Evolutionary conservation across 2,329 filamentous ascomycete genomes (phyloP).

Genomic region (Nemania bipapillata): DNA sequence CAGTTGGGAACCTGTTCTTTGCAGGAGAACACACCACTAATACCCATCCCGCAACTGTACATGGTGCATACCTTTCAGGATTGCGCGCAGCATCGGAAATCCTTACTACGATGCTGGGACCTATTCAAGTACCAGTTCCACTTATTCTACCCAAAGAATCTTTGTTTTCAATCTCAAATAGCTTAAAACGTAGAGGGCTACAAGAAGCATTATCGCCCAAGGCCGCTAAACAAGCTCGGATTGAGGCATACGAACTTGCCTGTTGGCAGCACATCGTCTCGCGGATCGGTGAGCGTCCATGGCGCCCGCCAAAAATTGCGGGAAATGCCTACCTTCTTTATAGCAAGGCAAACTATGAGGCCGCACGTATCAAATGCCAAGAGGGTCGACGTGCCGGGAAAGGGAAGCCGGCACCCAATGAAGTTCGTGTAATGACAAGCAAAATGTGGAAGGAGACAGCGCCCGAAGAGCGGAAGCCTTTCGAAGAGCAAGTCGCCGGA

Average conservation of each 20-base stretch:
- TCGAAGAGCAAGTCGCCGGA: slow-evolving; percentile 75
- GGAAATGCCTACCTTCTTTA: slow-evolving; percentile 91
- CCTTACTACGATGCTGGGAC: slow-evolving; percentile 80
- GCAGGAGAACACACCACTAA: slow-evolving; percentile 96
- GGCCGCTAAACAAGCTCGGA: slow-evolving; percentile 63
- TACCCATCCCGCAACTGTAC: slow-evolving; percentile 95
- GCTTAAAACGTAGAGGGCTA: slow-evolving; percentile 65
- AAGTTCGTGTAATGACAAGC: slow-evolving; percentile 85
- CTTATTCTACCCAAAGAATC: slow-evolving; percentile 74
- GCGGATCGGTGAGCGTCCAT: slow-evolving; percentile 77
- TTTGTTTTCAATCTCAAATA: slow-evolving; percentile 42
- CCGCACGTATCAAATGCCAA: slow-evolving; percentile 68
- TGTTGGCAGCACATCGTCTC: slow-evolving; percentile 63
- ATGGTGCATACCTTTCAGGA: slow-evolving; percentile 94
- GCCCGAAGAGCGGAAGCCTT: slow-evolving; percentile 78
- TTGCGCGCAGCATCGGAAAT: slow-evolving; percentile 89
- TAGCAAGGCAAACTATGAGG: slow-evolving; percentile 80
- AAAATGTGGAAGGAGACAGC: slow-evolving; percentile 88
- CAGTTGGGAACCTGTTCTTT: slow-evolving; percentile 89
- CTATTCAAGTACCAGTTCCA: slow-evolving; percentile 79
- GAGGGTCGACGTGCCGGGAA: slow-evolving; percentile 72
- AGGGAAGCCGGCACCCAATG: slow-evolving; percentile 75
- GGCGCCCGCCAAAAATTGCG: slow-evolving; percentile 76
- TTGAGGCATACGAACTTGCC: slow-evolving; percentile 67
- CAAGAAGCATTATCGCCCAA: slow-evolving; percentile 51